phyloP scores from a whole-genome alignment of 2,329 filamentous ascomycete genomes.

The Grosmannia serpens region DNA sequence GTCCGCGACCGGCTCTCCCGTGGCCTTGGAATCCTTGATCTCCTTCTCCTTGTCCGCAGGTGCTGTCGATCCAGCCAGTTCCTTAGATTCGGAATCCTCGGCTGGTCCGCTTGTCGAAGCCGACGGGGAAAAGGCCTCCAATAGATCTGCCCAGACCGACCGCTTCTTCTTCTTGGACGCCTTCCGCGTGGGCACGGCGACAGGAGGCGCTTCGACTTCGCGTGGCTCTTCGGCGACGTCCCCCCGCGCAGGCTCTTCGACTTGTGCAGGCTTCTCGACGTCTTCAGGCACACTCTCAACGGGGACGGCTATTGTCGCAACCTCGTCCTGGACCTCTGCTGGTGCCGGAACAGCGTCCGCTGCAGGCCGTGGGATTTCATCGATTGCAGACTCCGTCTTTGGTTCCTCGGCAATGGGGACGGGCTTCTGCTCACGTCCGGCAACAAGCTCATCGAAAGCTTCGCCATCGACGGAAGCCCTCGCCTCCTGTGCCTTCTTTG shows the following conservation, averaged over 20 bases:
- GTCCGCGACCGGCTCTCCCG: neutral
- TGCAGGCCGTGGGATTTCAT: neutral
- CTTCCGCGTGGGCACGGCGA: neutral
- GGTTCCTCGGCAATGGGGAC: neutral
- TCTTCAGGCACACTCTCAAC: neutral
- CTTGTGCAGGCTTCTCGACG: neutral
- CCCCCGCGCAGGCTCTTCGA: neutral
- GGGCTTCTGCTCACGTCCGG: neutral
- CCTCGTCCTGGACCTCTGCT: neutral
- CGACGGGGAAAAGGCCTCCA: neutral
- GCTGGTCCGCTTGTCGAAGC: neutral
- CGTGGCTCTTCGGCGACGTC: neutral
- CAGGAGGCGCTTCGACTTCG: neutral
- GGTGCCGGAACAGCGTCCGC: neutral
- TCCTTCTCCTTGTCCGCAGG: constrained; percentile 20
- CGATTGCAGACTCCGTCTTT: neutral
- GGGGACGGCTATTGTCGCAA: neutral
- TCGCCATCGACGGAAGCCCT: neutral
- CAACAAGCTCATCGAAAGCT: neutral
- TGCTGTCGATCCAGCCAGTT: neutral
- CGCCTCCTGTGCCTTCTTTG: neutral
- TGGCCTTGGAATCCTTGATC: constrained; percentile 23
- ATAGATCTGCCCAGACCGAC: neutral
- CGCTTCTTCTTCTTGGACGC: constrained; percentile 2
- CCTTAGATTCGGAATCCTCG: neutral